phyloP scores from a whole-genome alignment of 2,329 filamentous ascomycete species.

The Fusarium chaquense region DNA sequence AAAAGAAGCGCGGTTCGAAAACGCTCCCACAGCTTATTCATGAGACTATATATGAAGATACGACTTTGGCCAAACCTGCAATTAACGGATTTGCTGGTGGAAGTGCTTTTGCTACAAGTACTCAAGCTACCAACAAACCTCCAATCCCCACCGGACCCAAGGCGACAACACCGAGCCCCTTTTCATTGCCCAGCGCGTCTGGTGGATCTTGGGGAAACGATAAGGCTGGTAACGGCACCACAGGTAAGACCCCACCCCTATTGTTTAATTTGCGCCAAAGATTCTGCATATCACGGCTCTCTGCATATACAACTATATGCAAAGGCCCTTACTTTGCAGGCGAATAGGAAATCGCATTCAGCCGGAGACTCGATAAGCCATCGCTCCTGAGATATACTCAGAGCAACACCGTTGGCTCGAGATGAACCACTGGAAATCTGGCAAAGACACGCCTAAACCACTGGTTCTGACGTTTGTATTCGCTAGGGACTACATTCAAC shows the following conservation, averaged over 20 bases:
- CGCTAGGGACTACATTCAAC: constrained; percentile 46
- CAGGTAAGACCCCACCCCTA: constrained; percentile 44
- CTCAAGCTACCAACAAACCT: constrained; percentile 14
- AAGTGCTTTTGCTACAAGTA: constrained; percentile 49
- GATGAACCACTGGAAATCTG: constrained; percentile 48
- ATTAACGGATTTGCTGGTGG: constrained; percentile 40
- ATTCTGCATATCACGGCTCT: constrained; percentile 41
- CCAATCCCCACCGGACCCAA: constrained; percentile 16
- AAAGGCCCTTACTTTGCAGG: constrained; percentile 34
- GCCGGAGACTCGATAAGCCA: constrained; percentile 46
- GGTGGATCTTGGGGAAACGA: constrained; percentile 16
- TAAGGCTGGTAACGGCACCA: constrained; percentile 26
- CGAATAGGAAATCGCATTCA: constrained; percentile 44
- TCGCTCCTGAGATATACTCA: constrained; percentile 30
- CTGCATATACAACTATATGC: constrained; percentile 19
- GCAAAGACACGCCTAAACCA: constrained; percentile 45
- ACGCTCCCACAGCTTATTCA: constrained; percentile 68
- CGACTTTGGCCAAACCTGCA: constrained; percentile 15
- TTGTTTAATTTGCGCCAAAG: constrained; percentile 42
- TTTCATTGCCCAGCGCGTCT: constrained; percentile 25
- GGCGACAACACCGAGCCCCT: constrained; percentile 22
- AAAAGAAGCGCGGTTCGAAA: constrained; percentile 67
- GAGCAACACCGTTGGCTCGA: constrained; percentile 41
- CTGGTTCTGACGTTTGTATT: constrained; percentile 49
- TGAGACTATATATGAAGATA: constrained; percentile 63